These are phyloP conservation scores for Helenozyma rhizophorensis DNA, from an alignment of 805 yeast genomes.

Conservation along the genomic window DNA sequence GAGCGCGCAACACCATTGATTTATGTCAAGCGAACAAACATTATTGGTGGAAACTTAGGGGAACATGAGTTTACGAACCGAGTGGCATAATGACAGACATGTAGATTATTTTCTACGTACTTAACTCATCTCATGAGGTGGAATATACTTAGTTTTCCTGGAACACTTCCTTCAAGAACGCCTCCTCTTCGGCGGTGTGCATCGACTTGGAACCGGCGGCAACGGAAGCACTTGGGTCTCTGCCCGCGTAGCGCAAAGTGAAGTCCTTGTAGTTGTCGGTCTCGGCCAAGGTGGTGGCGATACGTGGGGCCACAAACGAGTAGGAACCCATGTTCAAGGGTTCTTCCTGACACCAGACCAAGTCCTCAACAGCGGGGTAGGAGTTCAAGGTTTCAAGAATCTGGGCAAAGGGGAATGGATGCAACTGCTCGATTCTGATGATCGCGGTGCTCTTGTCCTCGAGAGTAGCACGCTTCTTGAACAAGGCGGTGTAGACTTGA, in stretches of 20 bases:
- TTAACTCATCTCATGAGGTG: too few species aligned
- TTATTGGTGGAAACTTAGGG: too few species aligned
- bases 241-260: constrained; percentile 82
- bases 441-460: constrained; percentile 83
- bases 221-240: constrained; percentile 96
- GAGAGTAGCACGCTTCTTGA: constrained; percentile 77
- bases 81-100: too few species aligned
- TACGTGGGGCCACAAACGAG: constrained; percentile 78
- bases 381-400: constrained; percentile 75
- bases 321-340: constrained; percentile 96
- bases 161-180: constrained; percentile 67
- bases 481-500: constrained; percentile 91
- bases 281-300: constrained; percentile 70
- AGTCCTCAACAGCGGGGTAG: constrained; percentile 79
- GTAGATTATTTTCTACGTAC: too few species aligned
- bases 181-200: constrained; percentile 86
- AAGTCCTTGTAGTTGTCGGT: constrained; percentile 61
- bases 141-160: constrained; percentile 12
- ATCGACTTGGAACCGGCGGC: constrained; percentile 94
- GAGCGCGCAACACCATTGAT: too few species aligned
- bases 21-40: too few species aligned
- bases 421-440: constrained; percentile 87
- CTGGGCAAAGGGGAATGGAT: constrained; percentile 98
- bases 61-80: too few species aligned
- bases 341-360: constrained; percentile 98